Evolutionary conservation across 2,329 filamentous ascomycete genomes (phyloP).

Genomic region (Scortechinia acanthostroma): DNA sequence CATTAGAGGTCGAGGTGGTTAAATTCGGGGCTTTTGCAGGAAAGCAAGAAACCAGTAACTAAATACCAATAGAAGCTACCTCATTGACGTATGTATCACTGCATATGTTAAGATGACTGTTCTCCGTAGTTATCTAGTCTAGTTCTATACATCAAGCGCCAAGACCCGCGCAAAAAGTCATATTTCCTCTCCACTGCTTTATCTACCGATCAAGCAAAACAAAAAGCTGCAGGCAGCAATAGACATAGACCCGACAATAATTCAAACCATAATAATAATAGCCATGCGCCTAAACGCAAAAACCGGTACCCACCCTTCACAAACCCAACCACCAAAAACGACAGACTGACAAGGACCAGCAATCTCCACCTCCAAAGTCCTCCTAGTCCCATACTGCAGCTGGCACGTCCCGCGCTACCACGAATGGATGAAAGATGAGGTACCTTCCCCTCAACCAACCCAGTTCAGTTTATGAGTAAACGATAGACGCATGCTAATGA

Average conservation of each 20-base stretch:
- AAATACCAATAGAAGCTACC: neutral
- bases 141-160: neutral
- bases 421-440: slow-evolving; percentile 55
- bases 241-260: neutral
- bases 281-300: neutral
- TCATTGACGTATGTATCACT: too few relatives aligned
- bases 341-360: slow-evolving; percentile 24
- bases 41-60: neutral
- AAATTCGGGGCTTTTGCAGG: slow-evolving; percentile 30
- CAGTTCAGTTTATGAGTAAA: too few relatives aligned
- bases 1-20: slow-evolving; percentile 69
- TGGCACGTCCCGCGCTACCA: slow-evolving; percentile 55
- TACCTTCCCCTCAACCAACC: slow-evolving; percentile 12
- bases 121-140: too few relatives aligned
- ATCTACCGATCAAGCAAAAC: neutral
- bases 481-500: slow-evolving; percentile 4
- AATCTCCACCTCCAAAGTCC: slow-evolving; percentile 35
- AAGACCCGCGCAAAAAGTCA: neutral
- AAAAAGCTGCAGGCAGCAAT: neutral
- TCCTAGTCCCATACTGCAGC: slow-evolving; percentile 48
- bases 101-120: too few relatives aligned
- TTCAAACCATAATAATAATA: too few relatives aligned
- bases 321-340: neutral
- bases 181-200: neutral
- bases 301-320: neutral